A percentile compares a stretch with the other conserved stretches of the same genome.
These are phyloP conservation scores for Aspergillus fumigatiaffinis DNA, from an alignment of 2,329 filamentous ascomycete genomes.

Conservation along the genomic window DNA sequence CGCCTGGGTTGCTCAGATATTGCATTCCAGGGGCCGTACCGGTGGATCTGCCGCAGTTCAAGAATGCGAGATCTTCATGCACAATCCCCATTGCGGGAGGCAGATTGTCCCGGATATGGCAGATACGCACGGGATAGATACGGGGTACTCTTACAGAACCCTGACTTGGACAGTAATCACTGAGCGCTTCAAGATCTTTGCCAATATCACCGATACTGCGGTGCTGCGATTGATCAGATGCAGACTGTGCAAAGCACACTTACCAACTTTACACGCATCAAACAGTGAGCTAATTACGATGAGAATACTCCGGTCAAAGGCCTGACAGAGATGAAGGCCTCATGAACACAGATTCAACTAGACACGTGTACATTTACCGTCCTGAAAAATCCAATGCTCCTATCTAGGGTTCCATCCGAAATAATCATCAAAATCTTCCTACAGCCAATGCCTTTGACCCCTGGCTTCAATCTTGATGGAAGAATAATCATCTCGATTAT, in stretches of 20 bases:
- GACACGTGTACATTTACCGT: neutral
- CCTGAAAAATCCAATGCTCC: neutral
- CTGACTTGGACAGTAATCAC: neutral
- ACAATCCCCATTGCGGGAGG: neutral
- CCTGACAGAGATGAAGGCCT: neutral
- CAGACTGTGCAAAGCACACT: neutral
- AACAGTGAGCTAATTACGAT: neutral
- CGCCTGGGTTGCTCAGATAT: neutral
- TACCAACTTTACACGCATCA: too few species aligned
- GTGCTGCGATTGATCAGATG: neutral
- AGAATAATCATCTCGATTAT: neutral
- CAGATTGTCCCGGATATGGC: neutral
- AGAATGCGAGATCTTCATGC: neutral
- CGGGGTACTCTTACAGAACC: neutral
- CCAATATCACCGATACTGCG: neutral
- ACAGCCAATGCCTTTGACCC: neutral
- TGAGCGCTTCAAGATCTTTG: neutral
- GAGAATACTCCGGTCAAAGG: neutral
- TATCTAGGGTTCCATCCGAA: neutral
- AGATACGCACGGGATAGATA: neutral
- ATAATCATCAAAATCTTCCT: neutral
- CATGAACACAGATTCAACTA: neutral
- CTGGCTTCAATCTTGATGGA: neutral
- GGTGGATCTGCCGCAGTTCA: neutral
- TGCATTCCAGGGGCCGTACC: neutral